These are phyloP conservation scores for Leucocoprinus leucothites DNA, from an alignment of 768 basidiomycete genomes.

Conservation along the genomic window DNA sequence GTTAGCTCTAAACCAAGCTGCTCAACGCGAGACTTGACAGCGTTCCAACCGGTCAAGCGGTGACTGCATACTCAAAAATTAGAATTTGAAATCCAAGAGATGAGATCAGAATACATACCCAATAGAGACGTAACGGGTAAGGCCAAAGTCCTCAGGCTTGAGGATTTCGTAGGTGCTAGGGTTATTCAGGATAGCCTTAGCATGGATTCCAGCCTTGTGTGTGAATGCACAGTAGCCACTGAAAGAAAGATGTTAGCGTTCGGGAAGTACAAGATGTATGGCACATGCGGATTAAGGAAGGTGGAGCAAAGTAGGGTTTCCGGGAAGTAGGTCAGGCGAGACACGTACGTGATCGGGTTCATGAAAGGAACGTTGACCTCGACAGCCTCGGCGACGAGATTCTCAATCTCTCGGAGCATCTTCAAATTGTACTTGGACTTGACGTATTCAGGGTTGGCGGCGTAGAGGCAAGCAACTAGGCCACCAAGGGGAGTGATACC, in stretches of 20 bases:
- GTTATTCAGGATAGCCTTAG: conserved; percentile 96
- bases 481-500: conserved; percentile 98
- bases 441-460: conserved; percentile 98
- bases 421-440: conserved; percentile 98
- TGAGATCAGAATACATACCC: conserved; percentile 47
- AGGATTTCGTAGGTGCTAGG: conserved; percentile 99
- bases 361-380: conserved; percentile 97
- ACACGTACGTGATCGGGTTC: conserved; percentile 84
- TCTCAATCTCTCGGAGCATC: conserved; percentile 98
- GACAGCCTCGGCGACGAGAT: conserved; percentile 97
- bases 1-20: conserved; percentile 88
- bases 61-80: conserved; percentile 46
- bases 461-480: conserved; percentile 93
- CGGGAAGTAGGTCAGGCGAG: not conserved
- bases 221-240: conserved; percentile 99
- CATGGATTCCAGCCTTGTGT: conserved; percentile 99
- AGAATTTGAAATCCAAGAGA: not conserved
- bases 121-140: conserved; percentile 96
- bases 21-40: conserved; percentile 98
- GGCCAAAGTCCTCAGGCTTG: conserved; percentile 98
- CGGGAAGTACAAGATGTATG: no score
- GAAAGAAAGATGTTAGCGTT: conserved; percentile 9
- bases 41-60: conserved; percentile 98
- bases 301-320: no score
- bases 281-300: not conserved